Percentiles rank a stretch among this genome's conserved stretches.
Evolutionary conservation across 768 basidiomycete genomes (phyloP).

Genomic region (Kwoniella sp.): DNA sequence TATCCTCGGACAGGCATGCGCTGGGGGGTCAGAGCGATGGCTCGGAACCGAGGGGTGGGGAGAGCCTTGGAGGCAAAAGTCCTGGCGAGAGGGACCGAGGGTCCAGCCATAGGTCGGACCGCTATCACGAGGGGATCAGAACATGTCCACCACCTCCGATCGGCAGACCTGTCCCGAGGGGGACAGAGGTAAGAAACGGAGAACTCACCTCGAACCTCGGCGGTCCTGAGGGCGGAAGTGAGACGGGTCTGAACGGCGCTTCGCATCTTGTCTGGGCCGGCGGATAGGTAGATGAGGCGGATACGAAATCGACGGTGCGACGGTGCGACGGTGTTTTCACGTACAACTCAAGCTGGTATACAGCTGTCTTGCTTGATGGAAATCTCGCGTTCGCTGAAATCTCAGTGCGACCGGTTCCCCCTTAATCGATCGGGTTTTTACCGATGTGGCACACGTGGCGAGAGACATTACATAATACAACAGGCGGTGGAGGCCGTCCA

Average conservation of each 20-base stretch:
- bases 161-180: background rate
- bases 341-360: no score
- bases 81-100: constrained; percentile 18
- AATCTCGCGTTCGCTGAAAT: no score
- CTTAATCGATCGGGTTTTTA: no score
- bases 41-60: constrained; percentile 10
- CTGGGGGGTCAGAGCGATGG: constrained; percentile 4
- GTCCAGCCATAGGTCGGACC: constrained; percentile 26
- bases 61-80: constrained; percentile 13
- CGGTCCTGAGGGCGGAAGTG: constrained; percentile 12
- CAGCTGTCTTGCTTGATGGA: no score
- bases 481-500: no score
- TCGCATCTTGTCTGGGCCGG: no score
- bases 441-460: no score
- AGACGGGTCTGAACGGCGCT: constrained; percentile 13
- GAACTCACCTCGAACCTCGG: constrained; percentile 19
- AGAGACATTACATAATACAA: no score
- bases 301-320: no score
- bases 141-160: background rate
- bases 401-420: no score
- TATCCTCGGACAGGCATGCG: constrained; percentile 25
- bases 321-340: no score
- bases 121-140: constrained; percentile 1
- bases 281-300: no score
- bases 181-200: background rate